A percentile compares a stretch with the other conserved stretches of the same genome.
Conservation (phyloP, 2,329 filamentous ascomycete species). For the Paecilomyces niveus region DNA sequence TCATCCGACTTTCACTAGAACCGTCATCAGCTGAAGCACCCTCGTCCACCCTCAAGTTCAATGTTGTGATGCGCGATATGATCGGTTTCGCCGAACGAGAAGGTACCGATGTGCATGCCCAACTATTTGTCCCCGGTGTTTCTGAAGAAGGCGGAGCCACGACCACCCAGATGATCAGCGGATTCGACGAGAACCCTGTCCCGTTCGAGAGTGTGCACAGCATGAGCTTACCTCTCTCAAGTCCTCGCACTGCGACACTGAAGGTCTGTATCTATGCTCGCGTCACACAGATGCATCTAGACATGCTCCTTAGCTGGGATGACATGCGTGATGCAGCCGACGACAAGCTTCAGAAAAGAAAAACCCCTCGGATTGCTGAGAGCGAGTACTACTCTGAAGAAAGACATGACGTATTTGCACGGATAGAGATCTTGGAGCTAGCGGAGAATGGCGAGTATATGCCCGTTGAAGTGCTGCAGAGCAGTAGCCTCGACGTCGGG, state of each 20-base stretch:
- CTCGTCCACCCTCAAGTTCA: conserved; percentile 90
- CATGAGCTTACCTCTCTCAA: conserved; percentile 84
- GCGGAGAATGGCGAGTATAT: conserved; percentile 85
- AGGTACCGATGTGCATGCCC: conserved; percentile 89
- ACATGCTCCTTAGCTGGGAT: conserved; percentile 97
- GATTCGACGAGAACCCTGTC: conserved; percentile 87
- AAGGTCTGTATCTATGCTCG: conserved; percentile 87
- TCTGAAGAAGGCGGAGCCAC: conserved; percentile 87
- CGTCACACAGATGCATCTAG: conserved; percentile 87
- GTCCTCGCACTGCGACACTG: conserved; percentile 65
- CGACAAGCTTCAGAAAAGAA: conserved; percentile 50
- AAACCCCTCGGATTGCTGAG: conserved; percentile 68
- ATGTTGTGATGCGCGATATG: conserved; percentile 96
- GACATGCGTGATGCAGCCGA: conserved; percentile 79
- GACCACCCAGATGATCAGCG: conserved; percentile 87
- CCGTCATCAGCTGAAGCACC: conserved; percentile 90
- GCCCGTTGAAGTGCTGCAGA: conserved; percentile 87
- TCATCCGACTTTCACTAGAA: conserved; percentile 83
- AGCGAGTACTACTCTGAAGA: conserved; percentile 91
- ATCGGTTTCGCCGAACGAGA: conserved; percentile 91
- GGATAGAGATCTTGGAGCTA: conserved; percentile 83
- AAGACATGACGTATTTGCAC: conserved; percentile 83
- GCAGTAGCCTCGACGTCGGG: conserved; percentile 73
- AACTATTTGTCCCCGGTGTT: conserved; percentile 89
- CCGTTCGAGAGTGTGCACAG: conserved; percentile 97